A percentile compares a stretch with the other conserved stretches of the same genome.
These are phyloP conservation scores for Aspergillus pseudoterreus DNA, from an alignment of 2,329 filamentous ascomycete genomes.

Conservation along the genomic window DNA sequence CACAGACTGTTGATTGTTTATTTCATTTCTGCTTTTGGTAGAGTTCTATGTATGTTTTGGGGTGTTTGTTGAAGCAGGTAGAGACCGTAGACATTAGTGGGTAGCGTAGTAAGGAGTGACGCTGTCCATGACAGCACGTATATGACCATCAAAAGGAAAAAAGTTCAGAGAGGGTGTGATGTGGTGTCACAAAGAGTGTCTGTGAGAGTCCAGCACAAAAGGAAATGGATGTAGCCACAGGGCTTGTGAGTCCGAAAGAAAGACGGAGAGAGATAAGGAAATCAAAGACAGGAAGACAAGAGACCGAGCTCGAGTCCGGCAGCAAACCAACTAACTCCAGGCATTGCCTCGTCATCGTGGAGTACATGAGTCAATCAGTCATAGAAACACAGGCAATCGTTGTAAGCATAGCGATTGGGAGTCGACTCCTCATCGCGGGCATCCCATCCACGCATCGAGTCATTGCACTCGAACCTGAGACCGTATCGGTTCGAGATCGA, in stretches of 20 bases:
- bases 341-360: constrained; percentile 4
- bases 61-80: background rate
- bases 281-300: background rate
- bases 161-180: background rate
- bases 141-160: background rate
- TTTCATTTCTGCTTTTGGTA: background rate
- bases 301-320: background rate
- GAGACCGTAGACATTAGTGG: background rate
- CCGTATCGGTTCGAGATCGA: background rate
- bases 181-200: background rate
- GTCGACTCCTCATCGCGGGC: background rate
- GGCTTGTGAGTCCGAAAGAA: background rate
- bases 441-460: background rate
- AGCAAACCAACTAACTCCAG: background rate
- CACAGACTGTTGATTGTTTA: background rate
- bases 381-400: constrained; percentile 3
- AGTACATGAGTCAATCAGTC: constrained; percentile 5
- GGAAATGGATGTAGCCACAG: background rate
- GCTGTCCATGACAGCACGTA: background rate
- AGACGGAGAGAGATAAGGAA: constrained; percentile 1
- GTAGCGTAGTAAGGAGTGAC: constrained; percentile 1
- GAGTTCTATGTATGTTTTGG: background rate
- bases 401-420: background rate
- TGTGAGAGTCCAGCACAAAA: background rate
- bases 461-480: background rate